Base-by-base conservation (phyloP, 352 stramenopile genomes). In the Pythium monospermum region DNA sequence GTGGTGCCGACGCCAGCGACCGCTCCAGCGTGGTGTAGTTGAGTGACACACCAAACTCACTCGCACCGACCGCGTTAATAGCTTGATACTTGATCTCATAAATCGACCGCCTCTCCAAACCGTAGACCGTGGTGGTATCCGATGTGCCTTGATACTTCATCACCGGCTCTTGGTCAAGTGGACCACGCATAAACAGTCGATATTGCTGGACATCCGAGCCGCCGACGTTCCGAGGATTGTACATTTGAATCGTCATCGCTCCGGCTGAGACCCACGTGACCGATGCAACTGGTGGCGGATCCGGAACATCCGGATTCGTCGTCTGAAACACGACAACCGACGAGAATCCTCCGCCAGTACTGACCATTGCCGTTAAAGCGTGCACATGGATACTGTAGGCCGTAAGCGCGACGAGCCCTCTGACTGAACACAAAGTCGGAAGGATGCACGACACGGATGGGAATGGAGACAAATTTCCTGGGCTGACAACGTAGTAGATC, bases 71-170 rank as follows among this genome's bases (percentile, higher is more conserved):
- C 0, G 53, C 28, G 32, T 87, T 87, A 3, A 69, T 59, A 0
- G 64, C 69, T 48, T 78, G 66, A 35, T 81, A 85, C 28, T 71
- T 83, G 32, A 83, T 51, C 32, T 61, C 33, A 32, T 85, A 87
- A 0, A 21, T 28, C 3, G 66, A 73, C 13, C 54, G 49, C 0
- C 64, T 63, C 2, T 68, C 35, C 8, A 83, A 44, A 1, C 56
- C 59, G 38, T 77, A 81, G 16, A 75, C 47, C 0, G 64, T 81
- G 36, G 52, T 53, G 1, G 53, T 57, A 7, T 8, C 46, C 1
- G 23, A 45, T 0, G 16, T 7, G 16, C 63, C 61, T 8, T 63
- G 45, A 41, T 83, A 86, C 5, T 69, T 26, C 8, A 61, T 26
- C 1, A 26, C 22, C 36, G 74, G 79, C 1, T 56, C 62, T 4